Evolutionary conservation across 2,329 filamentous ascomycete species (phyloP), one percentile per base, ranked within the genome.

Genomic region (Davidsoniella neocaledoniae): DNA sequence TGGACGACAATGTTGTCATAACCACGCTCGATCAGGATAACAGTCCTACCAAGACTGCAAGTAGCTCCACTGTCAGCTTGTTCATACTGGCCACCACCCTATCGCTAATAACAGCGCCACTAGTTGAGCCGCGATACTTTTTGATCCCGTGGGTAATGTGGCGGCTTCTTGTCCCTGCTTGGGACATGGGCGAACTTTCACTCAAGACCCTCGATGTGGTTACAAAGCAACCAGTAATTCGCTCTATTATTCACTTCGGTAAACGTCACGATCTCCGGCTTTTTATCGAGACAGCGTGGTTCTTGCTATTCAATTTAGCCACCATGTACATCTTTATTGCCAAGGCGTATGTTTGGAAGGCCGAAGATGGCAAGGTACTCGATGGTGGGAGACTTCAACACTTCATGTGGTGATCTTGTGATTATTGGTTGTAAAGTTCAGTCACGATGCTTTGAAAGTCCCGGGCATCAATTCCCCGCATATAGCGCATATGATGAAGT

Each of bases 101-200:
- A 3, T 90, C 85, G 0, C 74, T 98, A 10, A 67, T 94, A 49
- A 91, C 86, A 0, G 88, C 91, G 0, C 88, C 91, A 0, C 73
- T 98, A 0, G 90, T 98, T 8, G 91, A 98, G 63, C 91, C 91
- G 12, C 77, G 91, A 12, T 98, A 98, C 64, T 94, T 94, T 63
- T 93, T 98, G 60, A 72, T 95, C 10, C 88, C 90, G 0, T 98
- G 87, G 86, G 75, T 95, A 7, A 79, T 95, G 58, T 96, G 88
- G 86, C 75, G 91, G 1, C 66, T 96, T 6, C 74, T 93, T 58
- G 66, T 93, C 0, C 86, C 86, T 0, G 63, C 70, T 47, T 68
- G 66, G 66, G 44, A 46, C 17, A 37, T 53, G 16, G 50, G 56
- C 43, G 51, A 36, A 3, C 29, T 47, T 29, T 33, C n/a, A 14